Conservation (phyloP, 768 basidiomycete genomes). For the Boletus rex-veris region DNA sequence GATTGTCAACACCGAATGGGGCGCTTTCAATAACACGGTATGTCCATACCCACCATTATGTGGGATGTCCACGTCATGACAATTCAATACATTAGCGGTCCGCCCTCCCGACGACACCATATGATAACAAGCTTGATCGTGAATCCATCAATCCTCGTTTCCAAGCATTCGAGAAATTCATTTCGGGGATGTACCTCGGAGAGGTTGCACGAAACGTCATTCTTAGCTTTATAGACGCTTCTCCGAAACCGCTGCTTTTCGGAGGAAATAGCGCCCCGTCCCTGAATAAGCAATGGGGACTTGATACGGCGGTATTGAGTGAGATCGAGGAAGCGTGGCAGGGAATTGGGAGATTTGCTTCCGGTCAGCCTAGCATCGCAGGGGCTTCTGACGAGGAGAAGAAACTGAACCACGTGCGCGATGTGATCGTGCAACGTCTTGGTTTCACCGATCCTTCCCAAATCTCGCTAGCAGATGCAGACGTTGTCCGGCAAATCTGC, state of each 20-base stretch:
- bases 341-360: constrained; percentile 33
- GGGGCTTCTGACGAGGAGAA: constrained; percentile 19
- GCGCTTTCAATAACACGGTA: constrained; percentile 93
- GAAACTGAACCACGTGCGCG: constrained; percentile 53
- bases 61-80: neutral
- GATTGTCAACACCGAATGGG: constrained; percentile 99
- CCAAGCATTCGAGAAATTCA: constrained; percentile 97
- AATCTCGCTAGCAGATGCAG: constrained; percentile 57
- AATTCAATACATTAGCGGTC: constrained; percentile 50
- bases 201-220: constrained; percentile 88
- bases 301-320: constrained; percentile 93
- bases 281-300: constrained; percentile 89
- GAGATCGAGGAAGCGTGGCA: constrained; percentile 77
- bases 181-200: constrained; percentile 98
- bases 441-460: constrained; percentile 49
- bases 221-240: constrained; percentile 74
- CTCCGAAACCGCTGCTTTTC: constrained; percentile 73
- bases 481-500: constrained; percentile 81
- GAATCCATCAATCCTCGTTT: constrained; percentile 89
- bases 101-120: constrained; percentile 82
- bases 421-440: constrained; percentile 60
- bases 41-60: constrained; percentile 23
- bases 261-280: constrained; percentile 65
- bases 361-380: constrained; percentile 16
- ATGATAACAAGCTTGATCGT: constrained; percentile 89